Evolutionary conservation across 192 early-diverging fungal species (phyloP).

Genomic region (Backusella sp.): DNA sequence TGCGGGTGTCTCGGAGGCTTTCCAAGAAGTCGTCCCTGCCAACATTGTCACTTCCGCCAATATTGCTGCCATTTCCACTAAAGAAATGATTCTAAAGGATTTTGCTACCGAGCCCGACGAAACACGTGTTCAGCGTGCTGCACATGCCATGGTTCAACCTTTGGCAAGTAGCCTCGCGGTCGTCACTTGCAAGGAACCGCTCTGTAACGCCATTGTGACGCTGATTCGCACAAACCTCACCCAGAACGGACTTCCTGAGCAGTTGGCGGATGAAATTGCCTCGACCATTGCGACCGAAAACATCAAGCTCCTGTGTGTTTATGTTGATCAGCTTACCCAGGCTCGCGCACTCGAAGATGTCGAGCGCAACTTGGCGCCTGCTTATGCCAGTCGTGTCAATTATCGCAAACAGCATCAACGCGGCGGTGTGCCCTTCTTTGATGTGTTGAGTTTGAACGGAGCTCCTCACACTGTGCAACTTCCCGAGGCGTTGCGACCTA

Average conservation of each 20-base stretch:
- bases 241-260: slow-evolving; percentile 73
- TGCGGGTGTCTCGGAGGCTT: slow-evolving; percentile 81
- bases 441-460: slow-evolving; percentile 45
- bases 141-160: slow-evolving; percentile 91
- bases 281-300: slow-evolving; percentile 88
- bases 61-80: slow-evolving; percentile 87
- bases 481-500: slow-evolving; percentile 18
- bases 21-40: slow-evolving; percentile 56
- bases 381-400: slow-evolving; percentile 73
- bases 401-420: slow-evolving; percentile 50
- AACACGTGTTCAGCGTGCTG: slow-evolving; percentile 84
- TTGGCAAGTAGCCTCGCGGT: slow-evolving; percentile 60
- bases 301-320: slow-evolving; percentile 85
- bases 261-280: slow-evolving; percentile 79
- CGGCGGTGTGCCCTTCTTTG: slow-evolving; percentile 67
- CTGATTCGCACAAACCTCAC: slow-evolving; percentile 63
- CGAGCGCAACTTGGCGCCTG: slow-evolving; percentile 67
- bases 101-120: slow-evolving; percentile 95
- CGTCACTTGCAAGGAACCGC: slow-evolving; percentile 91
- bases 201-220: slow-evolving; percentile 76
- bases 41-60: slow-evolving; percentile 87
- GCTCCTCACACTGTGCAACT: slow-evolving; percentile 13
- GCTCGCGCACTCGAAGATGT: slow-evolving; percentile 89
- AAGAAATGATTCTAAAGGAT: slow-evolving; percentile 92
- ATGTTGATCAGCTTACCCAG: slow-evolving; percentile 93